phyloP scores from a whole-genome alignment of 108 stramenopile genomes.

The Cylindrotheca closterium region DNA sequence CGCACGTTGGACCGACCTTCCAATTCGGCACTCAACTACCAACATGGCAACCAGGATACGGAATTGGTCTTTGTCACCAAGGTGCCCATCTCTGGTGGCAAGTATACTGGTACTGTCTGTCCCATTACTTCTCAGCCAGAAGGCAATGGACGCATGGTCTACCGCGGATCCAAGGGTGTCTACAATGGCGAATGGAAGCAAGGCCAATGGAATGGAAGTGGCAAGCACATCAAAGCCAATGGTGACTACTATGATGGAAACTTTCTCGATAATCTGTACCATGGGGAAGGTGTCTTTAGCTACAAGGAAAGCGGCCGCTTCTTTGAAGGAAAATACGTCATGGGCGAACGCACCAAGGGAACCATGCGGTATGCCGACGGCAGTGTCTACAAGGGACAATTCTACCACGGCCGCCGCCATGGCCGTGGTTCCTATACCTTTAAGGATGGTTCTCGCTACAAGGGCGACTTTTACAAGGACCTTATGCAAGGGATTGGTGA shows the following conservation, averaged over 20 bases:
- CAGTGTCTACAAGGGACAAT: slow-evolving; percentile 77
- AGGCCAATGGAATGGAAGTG: slow-evolving; percentile 23
- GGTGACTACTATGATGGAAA: slow-evolving; percentile 64
- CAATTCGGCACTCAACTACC: background rate
- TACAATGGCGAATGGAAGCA: slow-evolving; percentile 30
- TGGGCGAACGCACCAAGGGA: slow-evolving; percentile 17
- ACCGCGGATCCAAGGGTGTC: background rate
- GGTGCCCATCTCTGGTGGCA: slow-evolving; percentile 1
- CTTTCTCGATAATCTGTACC: slow-evolving; percentile 63
- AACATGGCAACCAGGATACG: background rate
- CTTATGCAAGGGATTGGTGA: slow-evolving; percentile 27
- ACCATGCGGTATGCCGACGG: slow-evolving; percentile 35
- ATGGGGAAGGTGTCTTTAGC: slow-evolving; percentile 67
- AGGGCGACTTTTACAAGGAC: slow-evolving; percentile 44
- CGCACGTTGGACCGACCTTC: background rate
- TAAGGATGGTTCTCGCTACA: slow-evolving; percentile 61
- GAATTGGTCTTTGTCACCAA: background rate
- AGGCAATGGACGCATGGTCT: slow-evolving; percentile 11
- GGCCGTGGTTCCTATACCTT: slow-evolving; percentile 75
- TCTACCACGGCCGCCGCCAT: slow-evolving; percentile 63
- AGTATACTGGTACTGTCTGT: slow-evolving; percentile 12
- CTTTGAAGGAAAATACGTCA: slow-evolving; percentile 18
- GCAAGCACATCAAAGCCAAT: slow-evolving; percentile 14
- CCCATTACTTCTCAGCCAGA: slow-evolving; percentile 10
- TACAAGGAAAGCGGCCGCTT: slow-evolving; percentile 35